Evolutionary conservation across 768 basidiomycete genomes (phyloP), one percentile per base, ranked within the genome.

Genomic region (Pleurotus tuber-regium): DNA sequence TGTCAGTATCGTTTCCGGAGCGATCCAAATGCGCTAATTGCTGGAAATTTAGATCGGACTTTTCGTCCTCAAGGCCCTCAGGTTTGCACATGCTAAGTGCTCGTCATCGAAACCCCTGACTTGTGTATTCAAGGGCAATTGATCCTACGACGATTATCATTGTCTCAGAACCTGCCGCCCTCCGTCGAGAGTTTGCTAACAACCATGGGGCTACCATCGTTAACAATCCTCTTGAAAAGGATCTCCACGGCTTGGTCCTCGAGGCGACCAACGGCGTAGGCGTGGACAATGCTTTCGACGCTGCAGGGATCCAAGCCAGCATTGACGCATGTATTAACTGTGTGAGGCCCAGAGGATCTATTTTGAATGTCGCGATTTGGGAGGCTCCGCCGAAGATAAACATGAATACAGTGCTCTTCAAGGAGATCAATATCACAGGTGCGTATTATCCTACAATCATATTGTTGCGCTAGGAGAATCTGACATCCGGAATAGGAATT

Each of bases 251-350:
- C 0, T 61, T 58, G 1, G 62, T 66, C 4, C 43, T 62, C 18
- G 53, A 62, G 24, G 61, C 63, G 1, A 75, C 65, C 11, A 56
- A 49, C 26, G 63, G 63, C 10, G 35, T 56, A 2, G 77, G 77
- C 21, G 74, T 73, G 8, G 73, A 77, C 52, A 63, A 77, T 39
- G 73, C 67, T 3, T 77, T 76, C 55, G 78, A 80, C 39, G 74
- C 75, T 14, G 74, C 76, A 3, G 77, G 77, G 0, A 55, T 68
- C 2, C 72, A 75, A 54, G 61, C 61, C 11, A 66, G 69, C 38
- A 49, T 78, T 11, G 66, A 71, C 29, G 55, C 65, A 5, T 72
- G 69, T 6, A 57, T 78, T 11, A 30, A 49, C 5, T 66, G 69
- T 23, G 61, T 76, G 8, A 66, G 70, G 19, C 61, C 71, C 0